Evolutionary conservation across 805 yeast genomes (phyloP).

Genomic region (Pichia cephalocereana): DNA sequence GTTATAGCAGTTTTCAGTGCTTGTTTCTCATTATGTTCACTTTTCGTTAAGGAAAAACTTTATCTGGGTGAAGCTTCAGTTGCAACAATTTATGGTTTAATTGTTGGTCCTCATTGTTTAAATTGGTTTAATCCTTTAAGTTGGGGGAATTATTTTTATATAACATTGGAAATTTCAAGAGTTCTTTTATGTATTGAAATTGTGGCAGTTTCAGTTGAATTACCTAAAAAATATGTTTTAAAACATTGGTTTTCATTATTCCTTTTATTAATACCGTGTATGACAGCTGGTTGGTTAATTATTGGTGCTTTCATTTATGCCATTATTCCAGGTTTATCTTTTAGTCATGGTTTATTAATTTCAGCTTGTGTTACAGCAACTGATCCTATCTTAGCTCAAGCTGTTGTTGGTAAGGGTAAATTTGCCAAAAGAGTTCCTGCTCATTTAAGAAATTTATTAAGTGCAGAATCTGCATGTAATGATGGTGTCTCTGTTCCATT

Average conservation of each 20-base stretch:
- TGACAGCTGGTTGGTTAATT: conserved; percentile 63
- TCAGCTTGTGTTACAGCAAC: conserved; percentile 71
- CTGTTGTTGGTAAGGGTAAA: conserved; percentile 64
- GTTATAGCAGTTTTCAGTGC: conserved; percentile 54
- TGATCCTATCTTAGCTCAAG: conserved; percentile 67
- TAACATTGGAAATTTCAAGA: conserved; percentile 52
- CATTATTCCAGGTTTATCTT: conserved; percentile 47
- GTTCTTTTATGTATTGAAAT: conserved; percentile 63
- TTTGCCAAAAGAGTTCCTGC: conserved; percentile 62
- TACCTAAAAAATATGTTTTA: conserved; percentile 57
- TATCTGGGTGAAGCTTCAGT: conserved; percentile 63
- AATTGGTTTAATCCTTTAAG: conserved; percentile 47
- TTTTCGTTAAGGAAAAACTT: conserved; percentile 47
- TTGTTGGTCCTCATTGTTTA: conserved; percentile 51
- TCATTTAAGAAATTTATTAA: conserved; percentile 47
- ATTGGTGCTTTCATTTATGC: conserved; percentile 56
- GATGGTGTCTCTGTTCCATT: conserved; percentile 71
- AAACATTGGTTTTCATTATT: conserved; percentile 50
- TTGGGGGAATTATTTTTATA: conserved; percentile 47
- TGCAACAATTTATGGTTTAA: conserved; percentile 52
- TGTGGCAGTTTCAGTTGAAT: conserved; percentile 63
- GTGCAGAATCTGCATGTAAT: conserved; percentile 70
- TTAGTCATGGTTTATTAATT: conserved; percentile 48
- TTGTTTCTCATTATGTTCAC: conserved; percentile 47
- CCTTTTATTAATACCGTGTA: conserved; percentile 54